phyloP scores from a whole-genome alignment of 2,329 filamentous ascomycete genomes.

The Trichoderma breve region DNA sequence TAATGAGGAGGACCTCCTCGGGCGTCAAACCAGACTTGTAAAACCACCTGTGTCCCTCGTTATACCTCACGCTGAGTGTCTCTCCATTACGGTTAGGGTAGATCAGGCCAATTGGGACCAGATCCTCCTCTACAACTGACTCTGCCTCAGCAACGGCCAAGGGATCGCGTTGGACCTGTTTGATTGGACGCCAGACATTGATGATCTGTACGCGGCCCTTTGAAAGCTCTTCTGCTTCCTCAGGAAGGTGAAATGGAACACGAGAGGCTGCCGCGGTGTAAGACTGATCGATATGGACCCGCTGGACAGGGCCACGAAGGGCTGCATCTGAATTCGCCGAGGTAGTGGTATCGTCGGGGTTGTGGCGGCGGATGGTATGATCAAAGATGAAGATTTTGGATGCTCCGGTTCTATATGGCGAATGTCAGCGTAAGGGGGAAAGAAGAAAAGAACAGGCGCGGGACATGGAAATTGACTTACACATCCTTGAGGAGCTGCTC shows the following conservation, averaged over 20 bases:
- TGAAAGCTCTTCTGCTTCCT: conserved; percentile 43
- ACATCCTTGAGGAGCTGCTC: conserved; percentile 62
- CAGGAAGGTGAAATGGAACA: conserved; percentile 41
- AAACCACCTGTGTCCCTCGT: conserved; percentile 48
- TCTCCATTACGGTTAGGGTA: conserved; percentile 52
- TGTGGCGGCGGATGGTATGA: conserved; percentile 52
- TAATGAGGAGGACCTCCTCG: conserved; percentile 57
- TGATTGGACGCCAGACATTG: conserved; percentile 53
- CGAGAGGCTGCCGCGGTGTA: conserved; percentile 45
- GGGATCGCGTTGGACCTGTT: conserved; percentile 52
- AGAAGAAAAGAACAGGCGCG: neutral
- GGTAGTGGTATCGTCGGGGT: neutral
- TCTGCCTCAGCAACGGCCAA: conserved; percentile 52
- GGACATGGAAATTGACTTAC: conserved; percentile 34
- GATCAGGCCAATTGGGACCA: conserved; percentile 48
- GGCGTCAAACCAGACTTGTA: conserved; percentile 52
- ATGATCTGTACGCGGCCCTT: conserved; percentile 51
- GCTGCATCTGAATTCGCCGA: conserved; percentile 33
- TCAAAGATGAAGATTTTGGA: conserved; percentile 59
- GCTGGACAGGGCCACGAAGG: conserved; percentile 42
- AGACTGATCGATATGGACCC: conserved; percentile 59
- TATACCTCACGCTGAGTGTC: conserved; percentile 46
- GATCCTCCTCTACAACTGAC: conserved; percentile 49
- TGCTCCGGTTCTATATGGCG: conserved; percentile 51
- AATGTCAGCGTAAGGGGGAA: neutral